A percentile compares a stretch with the other conserved stretches of the same genome.
Conservation (phyloP, 2,329 filamentous ascomycete species). For the Xylariaceae sp. region DNA sequence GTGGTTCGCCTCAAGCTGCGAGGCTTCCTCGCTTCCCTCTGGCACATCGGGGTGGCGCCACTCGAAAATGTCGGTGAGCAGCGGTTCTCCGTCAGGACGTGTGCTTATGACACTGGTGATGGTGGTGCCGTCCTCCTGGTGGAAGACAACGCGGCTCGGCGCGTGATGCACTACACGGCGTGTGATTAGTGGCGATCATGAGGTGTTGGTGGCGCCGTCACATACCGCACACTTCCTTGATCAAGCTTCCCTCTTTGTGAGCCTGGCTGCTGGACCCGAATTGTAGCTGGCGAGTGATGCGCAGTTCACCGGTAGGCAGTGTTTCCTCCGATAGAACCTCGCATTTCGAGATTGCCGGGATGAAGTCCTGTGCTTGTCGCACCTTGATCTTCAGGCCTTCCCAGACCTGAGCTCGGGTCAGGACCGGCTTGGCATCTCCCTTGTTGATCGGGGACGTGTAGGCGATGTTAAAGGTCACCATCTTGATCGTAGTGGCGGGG, state of each 20-base stretch:
- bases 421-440: conserved; percentile 25
- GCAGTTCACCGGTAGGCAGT: conserved; percentile 21
- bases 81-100: conserved; percentile 29
- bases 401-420: conserved; percentile 36
- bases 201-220: background rate
- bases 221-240: conserved; percentile 32
- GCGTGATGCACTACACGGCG: conserved; percentile 25
- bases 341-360: conserved; percentile 35
- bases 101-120: conserved; percentile 35
- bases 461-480: conserved; percentile 35
- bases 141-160: conserved; percentile 35
- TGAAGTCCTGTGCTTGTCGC: conserved; percentile 36
- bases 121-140: conserved; percentile 36
- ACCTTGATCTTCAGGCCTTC: conserved; percentile 37
- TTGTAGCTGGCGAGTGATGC: conserved; percentile 30
- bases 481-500: conserved; percentile 19
- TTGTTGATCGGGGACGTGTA: conserved; percentile 39
- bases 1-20: conserved; percentile 26
- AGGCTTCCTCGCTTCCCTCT: conserved; percentile 29
- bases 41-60: conserved; percentile 33
- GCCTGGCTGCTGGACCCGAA: conserved; percentile 26
- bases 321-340: conserved; percentile 32
- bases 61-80: conserved; percentile 37
- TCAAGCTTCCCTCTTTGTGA: conserved; percentile 2
- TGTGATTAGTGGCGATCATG: background rate